Conservation (phyloP, 768 basidiomycete genomes). For the Ramaria rubella region DNA sequence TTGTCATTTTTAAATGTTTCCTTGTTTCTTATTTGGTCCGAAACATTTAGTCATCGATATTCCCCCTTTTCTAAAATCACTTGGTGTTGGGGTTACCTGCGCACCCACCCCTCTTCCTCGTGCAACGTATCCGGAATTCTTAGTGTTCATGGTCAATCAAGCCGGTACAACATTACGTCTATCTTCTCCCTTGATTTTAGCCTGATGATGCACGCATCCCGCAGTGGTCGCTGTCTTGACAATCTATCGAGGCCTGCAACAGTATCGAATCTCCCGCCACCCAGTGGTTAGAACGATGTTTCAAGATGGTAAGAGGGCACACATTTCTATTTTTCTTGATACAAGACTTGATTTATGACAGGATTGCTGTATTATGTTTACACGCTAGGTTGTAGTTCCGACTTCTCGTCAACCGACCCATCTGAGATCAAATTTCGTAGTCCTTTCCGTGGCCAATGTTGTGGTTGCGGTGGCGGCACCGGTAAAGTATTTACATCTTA, state of each 20-base stretch:
- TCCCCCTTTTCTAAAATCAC: neutral
- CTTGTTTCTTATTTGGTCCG: too few species aligned
- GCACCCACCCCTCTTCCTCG: constrained; percentile 1
- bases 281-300: constrained; percentile 3
- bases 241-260: neutral
- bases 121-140: neutral
- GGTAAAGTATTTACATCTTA: neutral
- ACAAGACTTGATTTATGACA: neutral
- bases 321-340: neutral
- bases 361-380: constrained; percentile 8
- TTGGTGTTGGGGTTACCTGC: neutral
- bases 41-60: constrained; percentile 1
- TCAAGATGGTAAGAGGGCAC: constrained; percentile 4
- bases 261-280: neutral
- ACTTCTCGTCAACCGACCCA: neutral
- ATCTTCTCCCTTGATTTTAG: neutral
- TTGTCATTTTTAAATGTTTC: neutral
- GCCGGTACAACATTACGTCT: neutral
- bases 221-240: neutral
- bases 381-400: neutral
- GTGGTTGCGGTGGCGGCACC: neutral
- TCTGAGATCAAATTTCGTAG: neutral
- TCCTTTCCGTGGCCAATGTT: constrained; percentile 5
- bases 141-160: constrained; percentile 9
- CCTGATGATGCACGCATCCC: neutral